Base-by-base conservation (phyloP, 2,329 filamentous ascomycete species). In the Scedosporium aurantiacum region DNA sequence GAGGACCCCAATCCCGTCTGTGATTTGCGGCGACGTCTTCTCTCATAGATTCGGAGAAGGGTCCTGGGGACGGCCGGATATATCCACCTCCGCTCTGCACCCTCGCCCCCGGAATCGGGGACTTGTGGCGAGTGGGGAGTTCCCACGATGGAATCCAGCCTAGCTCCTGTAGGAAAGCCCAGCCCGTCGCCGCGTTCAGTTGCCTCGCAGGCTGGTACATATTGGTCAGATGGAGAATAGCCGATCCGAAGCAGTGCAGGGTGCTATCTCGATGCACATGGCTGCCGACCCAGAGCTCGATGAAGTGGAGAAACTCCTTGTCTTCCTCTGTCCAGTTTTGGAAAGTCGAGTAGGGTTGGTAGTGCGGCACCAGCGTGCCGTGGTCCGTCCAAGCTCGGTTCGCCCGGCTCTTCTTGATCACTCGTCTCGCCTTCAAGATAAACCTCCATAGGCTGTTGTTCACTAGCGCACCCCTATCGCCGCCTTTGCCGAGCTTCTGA, bases 91-190 rank as follows among this genome's bases (percentile, higher is more conserved):
- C 58, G 10, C 55, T 14, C 59, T 57, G 12, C 7, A 32, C 62
- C 43, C 71, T 68, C 18, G 79, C 73, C 21, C 71, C 76, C 0
- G 83, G 82, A 25, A 86, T 76, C 18, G 81, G 76, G 56, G 82
- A 71, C 37, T 80, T 80, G 70, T 88, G 90, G 2, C 86, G 78
- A 3, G 82, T 76, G 3, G 80, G 80, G 57, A 90, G 82, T 66
- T 91, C 87, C 81, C 86, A 90, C 0, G 89, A 87, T 6, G 82
- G 74, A 50, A 91, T 79, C 60, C 85, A 83, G 10, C 88, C 88
- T 47, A 92, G 78, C 70, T 94, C 90, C 67, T 92, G 88, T 32
- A 94, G 73, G 64, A 92, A 90, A 1, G 83, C 79, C 78, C 83
- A 86, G 41, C 80, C 81, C 4, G 78, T 75, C 47, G 70, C 69